Percentiles rank a stretch among this genome's conserved stretches.
phyloP scores from a whole-genome alignment of 257 asterid species.

The Coffea eugenioides region DNA sequence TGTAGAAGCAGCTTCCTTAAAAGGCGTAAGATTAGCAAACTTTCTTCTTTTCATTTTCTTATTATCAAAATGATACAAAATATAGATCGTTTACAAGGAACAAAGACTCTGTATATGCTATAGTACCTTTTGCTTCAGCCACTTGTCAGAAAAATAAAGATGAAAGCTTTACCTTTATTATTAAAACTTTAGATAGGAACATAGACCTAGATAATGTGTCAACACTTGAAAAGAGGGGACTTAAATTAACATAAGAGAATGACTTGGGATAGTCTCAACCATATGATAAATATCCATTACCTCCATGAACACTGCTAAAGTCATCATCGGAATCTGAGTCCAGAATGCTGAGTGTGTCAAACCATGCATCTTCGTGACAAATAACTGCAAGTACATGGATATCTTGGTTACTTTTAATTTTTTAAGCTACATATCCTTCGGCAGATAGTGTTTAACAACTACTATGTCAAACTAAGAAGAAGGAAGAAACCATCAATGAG shows the following conservation, averaged over 20 bases:
- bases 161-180: neutral
- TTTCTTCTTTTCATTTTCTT: neutral
- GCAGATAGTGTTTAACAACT: neutral
- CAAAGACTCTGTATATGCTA: neutral
- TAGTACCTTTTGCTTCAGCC: neutral
- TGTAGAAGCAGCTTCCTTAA: neutral
- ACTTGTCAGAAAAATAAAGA: neutral
- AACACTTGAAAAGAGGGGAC: neutral
- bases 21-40: neutral
- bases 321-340: conserved; percentile 97
- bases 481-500: neutral
- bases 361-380: conserved; percentile 87
- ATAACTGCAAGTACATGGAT: conserved; percentile 45
- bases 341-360: conserved; percentile 78
- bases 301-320: conserved; percentile 85
- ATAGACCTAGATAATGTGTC: neutral
- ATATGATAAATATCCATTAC: conserved; percentile 38
- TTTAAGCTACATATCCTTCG: neutral
- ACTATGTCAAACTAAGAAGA: neutral
- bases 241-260: neutral
- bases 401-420: conserved; percentile 2
- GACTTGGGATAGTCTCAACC: neutral
- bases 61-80: neutral
- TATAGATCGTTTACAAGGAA: neutral
- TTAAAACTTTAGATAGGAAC: neutral